Base-by-base conservation (phyloP, 495 filamentous ascomycete species). In the Penicillium samsonianum region DNA sequence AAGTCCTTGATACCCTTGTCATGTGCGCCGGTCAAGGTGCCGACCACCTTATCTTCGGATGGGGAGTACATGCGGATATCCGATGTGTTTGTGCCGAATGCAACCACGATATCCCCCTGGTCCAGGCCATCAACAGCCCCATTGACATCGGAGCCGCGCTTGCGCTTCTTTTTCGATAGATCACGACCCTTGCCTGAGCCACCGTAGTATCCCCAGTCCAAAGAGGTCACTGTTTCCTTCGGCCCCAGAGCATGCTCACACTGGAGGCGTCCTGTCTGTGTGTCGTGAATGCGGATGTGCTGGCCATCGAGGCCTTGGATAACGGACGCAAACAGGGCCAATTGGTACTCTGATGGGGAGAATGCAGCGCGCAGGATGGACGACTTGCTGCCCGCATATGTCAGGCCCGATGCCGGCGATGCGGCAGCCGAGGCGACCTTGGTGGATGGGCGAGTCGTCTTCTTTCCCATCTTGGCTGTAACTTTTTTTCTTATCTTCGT, bases 211-310 rank as follows among this genome's bases (percentile, higher is more conserved):
- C 82, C 81, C 83, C 83, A 86, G 46, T 83, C 79, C 35, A 86
- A 65, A n/a, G 81, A 84, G 28, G 78, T 84, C 43, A 82, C 68
- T 5, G 65, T 69, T 54, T 80, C 76, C 64, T 80, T 80, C 19
- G 80, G 73, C 44, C 70, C 73, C 53, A 85, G 58, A 4, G 72
- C 70, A 71, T 84, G 73, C 67, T 86, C 83, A 54, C 81, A 84
- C 53, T 79, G 80, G 62, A 86, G 73, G 19, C 78, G 77, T 40
- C 80, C 81, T 28, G 82, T 85, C 51, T 65, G 76, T 17, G 80
- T 83, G 60, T 85, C 81, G 68, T 86, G 83, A 50, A 86, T 80
- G 37, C 83, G 78, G 25, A 86, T 72, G 57, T 83, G 80, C 58
- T 85, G 81, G 26, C 77, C 78, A 72, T 81, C 83, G 20, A 86